Conservation (phyloP, 1,284 basidiomycete species). For the Chiua sp. region DNA sequence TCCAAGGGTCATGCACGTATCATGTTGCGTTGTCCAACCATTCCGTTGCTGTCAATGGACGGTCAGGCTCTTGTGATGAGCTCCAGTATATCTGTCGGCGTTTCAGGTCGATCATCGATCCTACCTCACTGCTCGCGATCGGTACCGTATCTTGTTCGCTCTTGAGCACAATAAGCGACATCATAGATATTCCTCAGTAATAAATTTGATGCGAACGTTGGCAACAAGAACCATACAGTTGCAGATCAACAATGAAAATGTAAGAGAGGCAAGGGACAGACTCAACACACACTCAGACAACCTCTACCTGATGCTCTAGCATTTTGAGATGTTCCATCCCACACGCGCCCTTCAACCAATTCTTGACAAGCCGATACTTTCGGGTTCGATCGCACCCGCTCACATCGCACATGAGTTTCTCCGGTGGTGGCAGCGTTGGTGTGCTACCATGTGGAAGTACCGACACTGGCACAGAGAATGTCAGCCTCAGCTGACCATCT, state of each 20-base stretch:
- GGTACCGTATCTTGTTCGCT: too few species aligned
- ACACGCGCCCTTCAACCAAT: conserved; percentile 59
- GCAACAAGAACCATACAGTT: not conserved
- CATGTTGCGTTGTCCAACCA: too few species aligned
- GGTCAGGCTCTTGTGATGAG: too few species aligned
- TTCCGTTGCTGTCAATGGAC: too few species aligned
- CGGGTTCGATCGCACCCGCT: conserved; percentile 49
- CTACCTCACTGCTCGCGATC: too few species aligned
- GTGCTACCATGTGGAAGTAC: conserved; percentile 32
- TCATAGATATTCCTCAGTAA: too few species aligned
- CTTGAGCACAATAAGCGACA: too few species aligned
- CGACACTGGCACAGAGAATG: conserved; percentile 58
- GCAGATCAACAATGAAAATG: too few species aligned
- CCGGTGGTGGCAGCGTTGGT: conserved; percentile 5
- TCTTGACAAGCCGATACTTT: conserved; percentile 58
- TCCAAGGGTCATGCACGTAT: too few species aligned
- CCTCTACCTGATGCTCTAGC: conserved; percentile 44
- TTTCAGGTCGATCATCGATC: too few species aligned
- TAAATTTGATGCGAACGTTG: not conserved
- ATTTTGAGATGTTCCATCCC: conserved; percentile 60
- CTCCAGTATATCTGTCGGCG: too few species aligned
- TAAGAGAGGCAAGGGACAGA: not conserved
- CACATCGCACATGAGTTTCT: conserved; percentile 47
- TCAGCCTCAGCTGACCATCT: conserved; percentile 43
- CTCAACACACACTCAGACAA: not conserved